Conservation (phyloP, 176 grass and related monocot species). For the Sorghum bicolor region Sorghum_bicolor_NCBIv3 NC_012872.2:13613501-13614000, state of each 20-base stretch:
- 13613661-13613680: slow-evolving; percentile 62
- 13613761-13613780: slow-evolving; percentile 34
- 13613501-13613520: background rate
- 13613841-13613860: slow-evolving; percentile 33
- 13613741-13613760: slow-evolving; percentile 31
- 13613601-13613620: slow-evolving; percentile 2
- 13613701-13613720: slow-evolving; percentile 53
- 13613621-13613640: slow-evolving; percentile 63
- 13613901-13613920: slow-evolving; percentile 26
- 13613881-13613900: slow-evolving; percentile 53
- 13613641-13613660: slow-evolving; percentile 64
- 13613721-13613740: slow-evolving; percentile 81
- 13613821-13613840: slow-evolving; percentile 1
- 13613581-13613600: slow-evolving; percentile 3
- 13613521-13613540: background rate
- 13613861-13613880: slow-evolving; percentile 8
- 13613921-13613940: slow-evolving; percentile 31
- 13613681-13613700: slow-evolving; percentile 59
- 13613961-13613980: slow-evolving; percentile 68
- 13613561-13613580: slow-evolving; percentile 6
- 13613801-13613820: slow-evolving; percentile 18
- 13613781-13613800: background rate
- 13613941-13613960: slow-evolving; percentile 48
- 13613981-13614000: slow-evolving; percentile 87
- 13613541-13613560: background rate